These are phyloP conservation scores for Orbilia quercus DNA, from an alignment of 2,329 filamentous ascomycete genomes.

Conservation along the genomic window DNA sequence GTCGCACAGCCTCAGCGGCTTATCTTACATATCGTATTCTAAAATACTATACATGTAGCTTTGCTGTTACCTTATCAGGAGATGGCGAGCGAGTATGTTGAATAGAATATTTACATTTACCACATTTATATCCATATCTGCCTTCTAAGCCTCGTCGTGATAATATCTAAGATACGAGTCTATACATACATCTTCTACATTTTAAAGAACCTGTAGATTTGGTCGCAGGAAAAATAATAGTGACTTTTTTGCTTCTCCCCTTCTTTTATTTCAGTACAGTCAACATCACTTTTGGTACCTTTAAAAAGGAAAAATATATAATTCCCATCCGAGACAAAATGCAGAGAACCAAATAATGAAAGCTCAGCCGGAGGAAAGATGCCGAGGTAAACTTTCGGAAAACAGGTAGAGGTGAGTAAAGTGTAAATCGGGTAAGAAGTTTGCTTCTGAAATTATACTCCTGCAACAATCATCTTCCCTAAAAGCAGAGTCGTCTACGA, in stretches of 20 bases:
- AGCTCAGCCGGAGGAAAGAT: neutral
- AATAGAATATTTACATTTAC: too few relatives aligned
- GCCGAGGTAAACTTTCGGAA: slow-evolving; percentile 2
- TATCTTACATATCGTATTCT: neutral
- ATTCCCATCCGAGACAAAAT: slow-evolving; percentile 1
- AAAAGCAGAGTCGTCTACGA: neutral
- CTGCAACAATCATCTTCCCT: too few relatives aligned
- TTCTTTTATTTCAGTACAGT: neutral
- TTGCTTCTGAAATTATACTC: too few relatives aligned
- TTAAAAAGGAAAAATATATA: neutral
- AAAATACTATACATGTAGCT: neutral
- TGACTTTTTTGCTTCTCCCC: neutral
- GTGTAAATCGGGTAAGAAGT: neutral
- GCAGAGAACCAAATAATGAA: neutral
- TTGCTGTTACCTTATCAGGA: neutral
- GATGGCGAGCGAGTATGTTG: neutral
- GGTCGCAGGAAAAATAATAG: neutral
- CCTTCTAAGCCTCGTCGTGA: too few relatives aligned
- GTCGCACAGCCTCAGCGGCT: neutral
- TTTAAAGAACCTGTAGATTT: too few relatives aligned
- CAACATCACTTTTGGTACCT: neutral
- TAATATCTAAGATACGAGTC: too few relatives aligned
- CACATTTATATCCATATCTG: too few relatives aligned
- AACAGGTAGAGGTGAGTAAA: neutral
- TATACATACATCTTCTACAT: too few relatives aligned